Evolutionary conservation across 805 yeast species (phyloP), one percentile per base, ranked within the genome.

Genomic region (Monosporozyma yasuniensis): DNA sequence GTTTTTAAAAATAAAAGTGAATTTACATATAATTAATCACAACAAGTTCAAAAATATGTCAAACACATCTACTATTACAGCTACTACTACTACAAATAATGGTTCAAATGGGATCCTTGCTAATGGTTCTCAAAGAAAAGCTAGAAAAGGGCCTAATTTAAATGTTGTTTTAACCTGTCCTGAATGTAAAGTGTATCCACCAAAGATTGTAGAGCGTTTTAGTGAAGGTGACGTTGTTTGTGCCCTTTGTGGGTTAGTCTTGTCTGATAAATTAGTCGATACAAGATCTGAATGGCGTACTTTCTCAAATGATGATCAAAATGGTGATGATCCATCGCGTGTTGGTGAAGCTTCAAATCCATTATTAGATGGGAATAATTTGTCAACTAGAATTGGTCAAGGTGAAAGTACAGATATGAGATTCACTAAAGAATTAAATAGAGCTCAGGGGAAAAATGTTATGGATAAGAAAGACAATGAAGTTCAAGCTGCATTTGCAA

Each of bases 261-360:
- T 93, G 22, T 87, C 96, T 58, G 96, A 89, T 64, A 77, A 90
- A 55, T 83, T 91, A 47, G 96, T 91, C 28, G 99, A 91, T 62
- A 90, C 96, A 4, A 76, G 98, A 57, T 87, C 96, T 1, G 99
- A 91, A 73, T 91, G 99, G 99, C 86, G 99, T 73, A 93, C 99
- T 2, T 91, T 91, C 67, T 84, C 95, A 52, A 93, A 93, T 64
- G 99, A 91, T 66, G 99, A 91, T 67, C 98, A 91, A 67, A 93
- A 91, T 59, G 96, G 95, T 60, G 97, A 89, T 67, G 99, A 91
- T 66, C 99, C 99, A 4, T 83, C 93, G 56, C 98, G 99, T 86
- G 99, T 91, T 55, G 99, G 99, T 68, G 97, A 90, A 64, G 97
- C 97, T 4, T 83, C 89, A 16, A 90, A 90, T 64, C 96, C 97